Evolutionary conservation across 2,329 filamentous ascomycete species (phyloP), one percentile per base, ranked within the genome.

Genomic region (Macroventuria anomochaeta): DNA sequence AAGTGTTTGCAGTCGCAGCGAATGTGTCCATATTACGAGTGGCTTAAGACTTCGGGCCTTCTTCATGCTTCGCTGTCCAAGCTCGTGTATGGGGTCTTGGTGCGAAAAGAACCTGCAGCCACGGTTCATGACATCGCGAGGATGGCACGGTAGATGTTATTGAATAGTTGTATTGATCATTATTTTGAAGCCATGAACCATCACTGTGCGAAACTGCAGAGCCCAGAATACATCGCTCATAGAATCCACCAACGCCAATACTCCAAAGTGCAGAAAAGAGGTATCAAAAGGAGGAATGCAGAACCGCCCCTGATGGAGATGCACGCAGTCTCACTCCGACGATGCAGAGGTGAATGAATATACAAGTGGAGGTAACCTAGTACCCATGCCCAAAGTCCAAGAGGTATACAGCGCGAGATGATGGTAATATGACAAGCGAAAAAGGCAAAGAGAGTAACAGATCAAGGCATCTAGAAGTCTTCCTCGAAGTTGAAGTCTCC

Each of bases 401-500:
- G 15, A 65, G 57, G 62, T 65, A 65, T 64, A 64, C 62, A 63
- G 58, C 60, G 58, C 46, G 50, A 68, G 48, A 67, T 65, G 39
- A 41, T 51, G 38, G 32, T 46, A 42, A 62, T 28, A 63, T 64
- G 47, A 20, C 42, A 59, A 55, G 38, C 29, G 44, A 62, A 43
- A 37, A 59, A 62, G 44, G n/a, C n/a, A n/a, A 52, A 36, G 55
- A 18, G 38, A 51, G 36, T 37, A 40, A 20, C 21, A 42, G 51
- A 69, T 29, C 42, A 50, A 58, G 34, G 44, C 46, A 74, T 82
- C 83, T 90, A 97, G 74, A 99, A 99, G 80, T 99, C 95, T 64
- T 97, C 93, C 66, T 97, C 93, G 70, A 99, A 97, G 76, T 79
- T 83, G 80, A 99, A 96, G 80, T 93, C 91, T 60, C 91, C 90